Conservation (phyloP, 2,329 filamentous ascomycete species). For the Cladosporium colombiae region DNA sequence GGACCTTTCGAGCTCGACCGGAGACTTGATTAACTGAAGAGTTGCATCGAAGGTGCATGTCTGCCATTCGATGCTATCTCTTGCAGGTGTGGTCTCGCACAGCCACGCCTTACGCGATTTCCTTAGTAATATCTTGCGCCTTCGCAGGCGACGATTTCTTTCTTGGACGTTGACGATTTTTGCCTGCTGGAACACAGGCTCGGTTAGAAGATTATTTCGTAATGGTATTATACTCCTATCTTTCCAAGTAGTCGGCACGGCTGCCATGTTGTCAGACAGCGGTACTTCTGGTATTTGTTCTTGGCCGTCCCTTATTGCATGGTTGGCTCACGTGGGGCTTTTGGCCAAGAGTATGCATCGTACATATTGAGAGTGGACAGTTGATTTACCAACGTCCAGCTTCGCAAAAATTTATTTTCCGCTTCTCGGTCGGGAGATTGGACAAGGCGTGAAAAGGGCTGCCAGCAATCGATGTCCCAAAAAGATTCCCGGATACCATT, state of each 20-base stretch:
- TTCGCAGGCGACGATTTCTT: not conserved
- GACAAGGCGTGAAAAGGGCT: not conserved
- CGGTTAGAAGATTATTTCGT: not conserved
- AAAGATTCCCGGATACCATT: not conserved
- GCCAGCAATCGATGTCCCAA: not conserved
- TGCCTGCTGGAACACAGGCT: not conserved
- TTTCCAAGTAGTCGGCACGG: not conserved
- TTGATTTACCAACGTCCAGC: not conserved
- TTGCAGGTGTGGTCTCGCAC: not conserved
- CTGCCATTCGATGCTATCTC: not conserved
- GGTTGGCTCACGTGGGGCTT: not conserved
- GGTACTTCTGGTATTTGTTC: not conserved
- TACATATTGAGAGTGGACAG: not conserved
- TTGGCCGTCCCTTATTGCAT: not conserved
- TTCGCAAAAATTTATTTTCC: not conserved
- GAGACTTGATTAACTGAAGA: not conserved
- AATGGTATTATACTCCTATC: not conserved
- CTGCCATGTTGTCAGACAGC: not conserved
- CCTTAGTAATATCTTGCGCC: not conserved
- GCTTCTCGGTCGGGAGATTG: not conserved
- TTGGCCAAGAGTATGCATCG: not conserved
- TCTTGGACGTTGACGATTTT: not conserved
- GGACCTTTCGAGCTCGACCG: constrained; percentile 2
- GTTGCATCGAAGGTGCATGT: not conserved
- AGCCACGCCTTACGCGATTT: not conserved